Percentiles rank a stretch among this genome's conserved stretches.
These are phyloP conservation scores for Pilasporangium apinafurcum DNA, from an alignment of 352 stramenopile genomes.

Conservation along the genomic window DNA sequence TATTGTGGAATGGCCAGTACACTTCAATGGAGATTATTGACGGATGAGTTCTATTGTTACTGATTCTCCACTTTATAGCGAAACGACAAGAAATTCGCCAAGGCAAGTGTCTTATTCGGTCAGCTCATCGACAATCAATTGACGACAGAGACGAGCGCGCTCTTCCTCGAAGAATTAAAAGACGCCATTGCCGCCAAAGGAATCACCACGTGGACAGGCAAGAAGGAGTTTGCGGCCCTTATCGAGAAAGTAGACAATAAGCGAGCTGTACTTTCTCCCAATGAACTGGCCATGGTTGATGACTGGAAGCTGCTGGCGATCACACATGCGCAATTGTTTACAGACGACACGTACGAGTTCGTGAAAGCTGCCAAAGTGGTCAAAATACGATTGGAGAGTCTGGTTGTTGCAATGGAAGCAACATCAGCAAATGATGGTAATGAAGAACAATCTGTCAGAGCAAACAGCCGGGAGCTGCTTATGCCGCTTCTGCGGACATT, in stretches of 20 bases:
- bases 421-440: too few species aligned
- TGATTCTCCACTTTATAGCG: slow-evolving; percentile 15
- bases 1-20: too few species aligned
- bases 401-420: too few species aligned
- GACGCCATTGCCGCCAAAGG: slow-evolving; percentile 39
- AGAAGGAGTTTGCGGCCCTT: slow-evolving; percentile 44
- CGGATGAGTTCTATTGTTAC: background rate
- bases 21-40: background rate
- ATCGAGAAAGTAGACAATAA: slow-evolving; percentile 22
- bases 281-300: too few species aligned
- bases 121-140: slow-evolving; percentile 42
- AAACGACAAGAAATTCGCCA: slow-evolving; percentile 71
- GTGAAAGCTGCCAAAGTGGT: slow-evolving; percentile 59
- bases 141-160: slow-evolving; percentile 15
- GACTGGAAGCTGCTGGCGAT: slow-evolving; percentile 53
- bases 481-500: slow-evolving; percentile 65
- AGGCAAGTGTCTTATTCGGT: slow-evolving; percentile 50
- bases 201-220: slow-evolving; percentile 33
- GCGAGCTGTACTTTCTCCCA: slow-evolving; percentile 9
- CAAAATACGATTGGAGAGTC: slow-evolving; percentile 35
- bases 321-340: slow-evolving; percentile 65
- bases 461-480: slow-evolving; percentile 18
- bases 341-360: slow-evolving; percentile 80
- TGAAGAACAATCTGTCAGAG: too few species aligned
- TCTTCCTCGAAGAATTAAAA: slow-evolving; percentile 43